Conservation (phyloP, 116 monocot genomes). For the Cymodocea nodosa region DNA sequence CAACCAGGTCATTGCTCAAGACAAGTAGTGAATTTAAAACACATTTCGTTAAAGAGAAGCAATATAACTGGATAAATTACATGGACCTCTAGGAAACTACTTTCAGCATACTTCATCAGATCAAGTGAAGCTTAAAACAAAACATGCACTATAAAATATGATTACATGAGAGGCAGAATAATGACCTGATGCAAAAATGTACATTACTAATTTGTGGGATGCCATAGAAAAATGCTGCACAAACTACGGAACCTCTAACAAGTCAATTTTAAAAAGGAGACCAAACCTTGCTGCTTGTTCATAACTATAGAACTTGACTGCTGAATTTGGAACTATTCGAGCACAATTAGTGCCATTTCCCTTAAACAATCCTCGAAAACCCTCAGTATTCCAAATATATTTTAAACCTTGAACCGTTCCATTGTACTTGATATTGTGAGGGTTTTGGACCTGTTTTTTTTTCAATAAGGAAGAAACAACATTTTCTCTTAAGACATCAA, state of each 20-base stretch:
- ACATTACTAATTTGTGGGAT: not conserved
- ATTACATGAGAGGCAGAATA: not conserved
- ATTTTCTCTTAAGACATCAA: not conserved
- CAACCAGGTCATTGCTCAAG: too few relatives aligned
- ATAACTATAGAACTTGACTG: conserved; percentile 97
- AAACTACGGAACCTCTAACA: not conserved
- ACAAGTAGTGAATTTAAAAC: too few relatives aligned
- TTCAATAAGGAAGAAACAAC: conserved; percentile 2
- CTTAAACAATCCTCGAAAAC: conserved; percentile 88
- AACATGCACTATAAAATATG: too few relatives aligned
- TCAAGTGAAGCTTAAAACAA: too few relatives aligned
- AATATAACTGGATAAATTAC: too few relatives aligned
- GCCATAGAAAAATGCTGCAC: not conserved
- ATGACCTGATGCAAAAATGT: too few relatives aligned
- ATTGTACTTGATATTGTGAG: conserved; percentile 89
- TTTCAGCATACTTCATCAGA: too few relatives aligned
- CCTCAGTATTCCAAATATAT: conserved; percentile 96
- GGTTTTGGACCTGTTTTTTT: conserved; percentile 81
- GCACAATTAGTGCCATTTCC: conserved; percentile 99
- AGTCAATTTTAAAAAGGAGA: conserved; percentile 1
- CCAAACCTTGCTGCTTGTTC: conserved; percentile 84
- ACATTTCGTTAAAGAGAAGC: too few relatives aligned
- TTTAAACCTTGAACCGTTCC: conserved; percentile 95
- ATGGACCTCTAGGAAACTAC: too few relatives aligned
- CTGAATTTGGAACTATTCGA: conserved; percentile 95